Evolutionary conservation across 768 basidiomycete genomes (phyloP).

Genomic region (Phaffia australis): DNA sequence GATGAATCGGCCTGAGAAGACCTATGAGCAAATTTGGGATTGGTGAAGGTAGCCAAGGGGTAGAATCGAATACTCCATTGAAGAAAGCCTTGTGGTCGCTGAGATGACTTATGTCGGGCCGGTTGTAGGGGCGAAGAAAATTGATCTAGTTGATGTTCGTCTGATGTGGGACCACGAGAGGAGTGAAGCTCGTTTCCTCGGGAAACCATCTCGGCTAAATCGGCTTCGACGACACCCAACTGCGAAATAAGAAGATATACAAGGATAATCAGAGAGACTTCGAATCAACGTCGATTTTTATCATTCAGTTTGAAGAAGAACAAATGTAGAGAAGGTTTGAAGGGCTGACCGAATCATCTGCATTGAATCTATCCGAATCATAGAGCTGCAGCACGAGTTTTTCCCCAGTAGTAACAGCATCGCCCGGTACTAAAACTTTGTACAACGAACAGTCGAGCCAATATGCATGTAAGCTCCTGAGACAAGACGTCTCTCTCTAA

Average conservation of each 20-base stretch:
- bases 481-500: background rate
- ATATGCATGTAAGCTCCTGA: no score
- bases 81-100: constrained; percentile 31
- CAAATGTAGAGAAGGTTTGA: no score
- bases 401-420: constrained; percentile 37
- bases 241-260: background rate
- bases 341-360: constrained; percentile 32
- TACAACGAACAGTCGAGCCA: background rate
- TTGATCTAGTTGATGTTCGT: constrained; percentile 1
- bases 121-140: background rate
- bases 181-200: background rate
- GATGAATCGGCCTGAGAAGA: no score
- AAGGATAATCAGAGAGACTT: background rate
- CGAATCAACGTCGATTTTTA: background rate
- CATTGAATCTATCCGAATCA: constrained; percentile 36
- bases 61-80: constrained; percentile 35
- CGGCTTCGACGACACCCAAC: constrained; percentile 36
- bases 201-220: constrained; percentile 34
- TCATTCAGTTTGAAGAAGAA: no score
- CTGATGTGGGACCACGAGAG: background rate
- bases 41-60: constrained; percentile 15
- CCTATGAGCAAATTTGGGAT: no score
- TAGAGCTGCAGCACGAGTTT: constrained; percentile 31
- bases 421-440: constrained; percentile 34
- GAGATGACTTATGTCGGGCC: constrained; percentile 20